phyloP scores from a whole-genome alignment of 352 stramenopile species.

The Pythium vanterpoolii region DNA sequence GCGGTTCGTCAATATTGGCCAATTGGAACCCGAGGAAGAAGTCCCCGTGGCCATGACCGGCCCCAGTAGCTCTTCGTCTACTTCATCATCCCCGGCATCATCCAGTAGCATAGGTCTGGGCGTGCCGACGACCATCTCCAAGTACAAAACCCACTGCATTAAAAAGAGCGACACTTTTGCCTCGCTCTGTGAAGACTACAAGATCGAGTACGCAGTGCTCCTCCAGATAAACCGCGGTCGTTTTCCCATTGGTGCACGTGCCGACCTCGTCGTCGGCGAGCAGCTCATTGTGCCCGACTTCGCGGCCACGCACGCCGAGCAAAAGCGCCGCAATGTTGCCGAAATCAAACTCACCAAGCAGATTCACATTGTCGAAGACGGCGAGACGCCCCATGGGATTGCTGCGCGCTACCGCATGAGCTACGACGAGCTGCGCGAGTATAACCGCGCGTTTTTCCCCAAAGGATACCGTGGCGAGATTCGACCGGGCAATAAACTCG shows the following conservation, averaged over 20 bases:
- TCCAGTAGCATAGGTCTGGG: slow-evolving; percentile 25
- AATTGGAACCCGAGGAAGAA: slow-evolving; percentile 42
- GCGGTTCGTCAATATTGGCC: slow-evolving; percentile 70
- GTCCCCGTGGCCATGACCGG: not conserved
- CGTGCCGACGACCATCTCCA: slow-evolving; percentile 44
- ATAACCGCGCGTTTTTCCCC: slow-evolving; percentile 83
- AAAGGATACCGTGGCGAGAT: slow-evolving; percentile 85
- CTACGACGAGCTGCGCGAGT: slow-evolving; percentile 84
- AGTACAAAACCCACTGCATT: slow-evolving; percentile 71
- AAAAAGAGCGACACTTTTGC: slow-evolving; percentile 59
- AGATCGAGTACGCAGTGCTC: slow-evolving; percentile 62
- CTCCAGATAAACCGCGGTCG: slow-evolving; percentile 76
- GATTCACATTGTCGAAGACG: slow-evolving; percentile 74
- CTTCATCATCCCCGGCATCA: not conserved
- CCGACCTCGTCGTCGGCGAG: slow-evolving; percentile 54
- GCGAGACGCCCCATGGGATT: slow-evolving; percentile 70
- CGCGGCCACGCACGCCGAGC: slow-evolving; percentile 46
- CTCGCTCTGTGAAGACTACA: slow-evolving; percentile 62
- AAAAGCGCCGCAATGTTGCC: slow-evolving; percentile 61
- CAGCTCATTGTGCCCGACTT: slow-evolving; percentile 75
- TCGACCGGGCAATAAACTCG: slow-evolving; percentile 69
- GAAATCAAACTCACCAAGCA: slow-evolving; percentile 86
- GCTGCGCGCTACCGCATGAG: slow-evolving; percentile 69
- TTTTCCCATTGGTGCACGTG: slow-evolving; percentile 63
- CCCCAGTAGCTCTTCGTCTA: slow-evolving; percentile 11